Conservation (phyloP, 495 filamentous ascomycete genomes). For the Penicillium argentinense region DNA sequence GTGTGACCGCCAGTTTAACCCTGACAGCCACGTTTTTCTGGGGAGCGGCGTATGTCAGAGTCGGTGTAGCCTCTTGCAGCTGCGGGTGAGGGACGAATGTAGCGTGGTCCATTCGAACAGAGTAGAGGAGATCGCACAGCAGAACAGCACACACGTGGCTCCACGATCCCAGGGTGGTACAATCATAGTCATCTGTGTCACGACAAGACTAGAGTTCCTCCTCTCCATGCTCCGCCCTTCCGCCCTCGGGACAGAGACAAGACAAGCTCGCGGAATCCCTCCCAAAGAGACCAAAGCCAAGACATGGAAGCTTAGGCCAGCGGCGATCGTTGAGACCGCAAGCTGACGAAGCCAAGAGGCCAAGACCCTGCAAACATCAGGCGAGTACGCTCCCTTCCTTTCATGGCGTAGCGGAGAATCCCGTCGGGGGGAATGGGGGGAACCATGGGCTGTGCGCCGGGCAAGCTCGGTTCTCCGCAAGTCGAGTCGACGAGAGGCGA, state of each 20-base stretch:
- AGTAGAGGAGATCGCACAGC: background rate
- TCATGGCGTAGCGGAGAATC: constrained; percentile 8
- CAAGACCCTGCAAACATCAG: background rate
- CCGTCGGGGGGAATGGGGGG: constrained; percentile 1
- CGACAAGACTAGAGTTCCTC: too few species aligned
- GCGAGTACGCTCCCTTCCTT: constrained; percentile 7
- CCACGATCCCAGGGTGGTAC: constrained; percentile 11
- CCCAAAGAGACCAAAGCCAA: background rate
- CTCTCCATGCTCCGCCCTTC: too few species aligned
- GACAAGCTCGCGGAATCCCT: constrained; percentile 6
- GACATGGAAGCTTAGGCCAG: too few species aligned
- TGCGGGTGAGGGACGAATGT: constrained; percentile 2
- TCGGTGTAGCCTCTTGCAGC: constrained; percentile 19
- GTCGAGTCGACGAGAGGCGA: too few species aligned
- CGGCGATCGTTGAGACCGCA: background rate
- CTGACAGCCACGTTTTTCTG: constrained; percentile 25
- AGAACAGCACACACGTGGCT: constrained; percentile 21
- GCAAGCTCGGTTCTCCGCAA: constrained; percentile 12
- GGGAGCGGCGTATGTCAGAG: constrained; percentile 15
- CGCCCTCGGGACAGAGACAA: too few species aligned
- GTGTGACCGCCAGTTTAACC: constrained; percentile 21
- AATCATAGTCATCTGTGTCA: constrained; percentile 1
- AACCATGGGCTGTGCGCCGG: constrained; percentile 11
- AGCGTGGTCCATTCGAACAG: too few species aligned
- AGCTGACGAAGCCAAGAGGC: background rate